These are phyloP conservation scores for Pyrus communis DNA, from an alignment of 306 rosid genomes.

Conservation along the genomic window DNA sequence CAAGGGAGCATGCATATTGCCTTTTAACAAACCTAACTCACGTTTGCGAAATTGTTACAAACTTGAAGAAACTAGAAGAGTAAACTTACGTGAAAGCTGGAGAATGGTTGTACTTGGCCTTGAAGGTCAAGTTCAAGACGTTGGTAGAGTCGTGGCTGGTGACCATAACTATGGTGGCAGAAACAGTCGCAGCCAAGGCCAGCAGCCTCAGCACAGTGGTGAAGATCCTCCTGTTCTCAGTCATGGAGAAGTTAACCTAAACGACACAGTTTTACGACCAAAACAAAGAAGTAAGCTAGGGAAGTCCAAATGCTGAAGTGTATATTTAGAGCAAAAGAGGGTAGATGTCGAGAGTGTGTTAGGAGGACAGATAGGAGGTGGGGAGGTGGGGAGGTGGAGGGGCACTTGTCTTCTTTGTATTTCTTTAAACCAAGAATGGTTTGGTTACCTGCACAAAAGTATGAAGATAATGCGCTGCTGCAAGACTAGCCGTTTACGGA, in stretches of 20 bases:
- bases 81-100: slow-evolving; percentile 19
- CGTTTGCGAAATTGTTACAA: too few relatives aligned
- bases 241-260: slow-evolving; percentile 8
- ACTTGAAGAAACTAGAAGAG: neutral
- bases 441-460: neutral
- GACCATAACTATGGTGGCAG: slow-evolving; percentile 16
- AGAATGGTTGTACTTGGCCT: slow-evolving; percentile 23
- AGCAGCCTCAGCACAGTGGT: slow-evolving; percentile 24
- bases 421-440: neutral
- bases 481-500: neutral
- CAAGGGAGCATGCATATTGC: too few relatives aligned
- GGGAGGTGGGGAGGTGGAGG: neutral
- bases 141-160: slow-evolving; percentile 24
- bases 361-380: neutral
- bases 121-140: slow-evolving; percentile 25
- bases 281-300: neutral
- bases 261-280: too few relatives aligned
- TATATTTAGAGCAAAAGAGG: neutral
- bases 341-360: neutral
- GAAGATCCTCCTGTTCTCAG: slow-evolving; percentile 14
- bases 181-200: slow-evolving; percentile 22
- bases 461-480: too few relatives aligned
- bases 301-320: neutral
- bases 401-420: neutral
- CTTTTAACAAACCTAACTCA: too few relatives aligned